Conservation (phyloP, 768 basidiomycete species). For the Suillus subluteus region DNA sequence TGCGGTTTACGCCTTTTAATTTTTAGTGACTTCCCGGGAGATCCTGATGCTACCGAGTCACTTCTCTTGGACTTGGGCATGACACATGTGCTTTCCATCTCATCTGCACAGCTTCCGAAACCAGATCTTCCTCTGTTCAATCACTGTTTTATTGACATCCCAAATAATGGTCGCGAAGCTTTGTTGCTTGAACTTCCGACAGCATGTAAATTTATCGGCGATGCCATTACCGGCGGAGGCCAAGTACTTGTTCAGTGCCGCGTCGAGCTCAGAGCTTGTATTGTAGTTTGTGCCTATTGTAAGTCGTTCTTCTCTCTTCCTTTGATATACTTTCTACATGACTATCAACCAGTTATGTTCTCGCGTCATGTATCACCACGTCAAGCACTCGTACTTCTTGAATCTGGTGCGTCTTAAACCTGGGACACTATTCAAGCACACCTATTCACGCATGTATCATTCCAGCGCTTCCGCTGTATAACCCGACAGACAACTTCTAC, state of each 20-base stretch:
- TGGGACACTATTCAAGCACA: not conserved
- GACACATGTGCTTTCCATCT: slow-evolving; percentile 57
- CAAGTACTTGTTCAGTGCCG: slow-evolving; percentile 57
- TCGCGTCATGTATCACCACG: slow-evolving; percentile 40
- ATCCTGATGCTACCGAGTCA: slow-evolving; percentile 50
- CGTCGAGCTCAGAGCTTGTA: slow-evolving; percentile 57
- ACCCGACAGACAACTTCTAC: slow-evolving; percentile 49
- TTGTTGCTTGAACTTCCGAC: slow-evolving; percentile 50
- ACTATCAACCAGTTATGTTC: slow-evolving; percentile 47
- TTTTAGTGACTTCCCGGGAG: slow-evolving; percentile 58
- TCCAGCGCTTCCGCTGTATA: slow-evolving; percentile 57
- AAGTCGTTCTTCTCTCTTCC: slow-evolving; percentile 22
- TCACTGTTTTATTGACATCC: slow-evolving; percentile 47
- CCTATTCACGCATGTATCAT: not conserved
- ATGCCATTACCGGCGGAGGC: slow-evolving; percentile 44
- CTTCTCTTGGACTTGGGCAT: slow-evolving; percentile 54
- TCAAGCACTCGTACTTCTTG: slow-evolving; percentile 44
- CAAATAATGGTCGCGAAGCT: slow-evolving; percentile 40
- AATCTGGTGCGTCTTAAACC: slow-evolving; percentile 42
- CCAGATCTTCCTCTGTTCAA: slow-evolving; percentile 36
- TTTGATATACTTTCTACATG: not conserved
- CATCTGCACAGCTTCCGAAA: slow-evolving; percentile 50
- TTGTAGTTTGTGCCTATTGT: slow-evolving; percentile 57
- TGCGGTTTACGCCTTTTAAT: slow-evolving; percentile 7
- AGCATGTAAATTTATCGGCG: slow-evolving; percentile 48